Base-by-base conservation (phyloP, 176 grass and related monocot species). In the Triticum dicoccoides region DNA sequence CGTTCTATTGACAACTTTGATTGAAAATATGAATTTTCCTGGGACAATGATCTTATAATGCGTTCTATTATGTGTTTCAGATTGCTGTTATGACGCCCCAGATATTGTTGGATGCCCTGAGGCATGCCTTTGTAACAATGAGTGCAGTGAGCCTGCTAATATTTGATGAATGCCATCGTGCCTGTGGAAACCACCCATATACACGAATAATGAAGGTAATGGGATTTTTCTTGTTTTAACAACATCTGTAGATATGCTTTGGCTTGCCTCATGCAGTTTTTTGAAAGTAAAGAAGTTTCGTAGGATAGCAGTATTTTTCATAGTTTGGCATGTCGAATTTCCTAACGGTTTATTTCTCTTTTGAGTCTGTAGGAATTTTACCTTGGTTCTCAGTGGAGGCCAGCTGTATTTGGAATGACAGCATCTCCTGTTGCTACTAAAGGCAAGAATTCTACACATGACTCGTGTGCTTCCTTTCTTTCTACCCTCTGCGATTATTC, bases 141-240 rank as follows among this genome's bases (percentile, higher is more conserved):
- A 70, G 64, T 20, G 29, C 20, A 14, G 79, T 94, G 76, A 84
- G 52, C 76, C 79, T 94, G 65, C 24, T 94, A 68, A 89, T 94
- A 82, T 87, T 94, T 91, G 87, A 94, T 76, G 92, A 91, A 86
- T 94, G 92, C 20, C 92, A 94, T 85, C 81, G 71, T 79, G 89
- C 92, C 67, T 87, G 84, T 75, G 89, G 92, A 79, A 90, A 89
- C 73, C 92, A 89, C 89, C 89, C 92, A 25, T 94, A 94, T 72
- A 70, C 92, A 47, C 68, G 58, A 87, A 82, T 94, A 94, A 91
- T 94, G 84, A 84, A 82, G 87, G 92, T 94, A 77, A 64, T 18
- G 13, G 17, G 61, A 59, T 33, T 67, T 81, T 81, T 30, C 79
- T 80, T 54, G 42, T 54, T 24, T 67, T 69, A 25, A 77, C 25